Percentiles rank a stretch among this genome's conserved stretches.
These are phyloP conservation scores for Lippia alba DNA, from an alignment of 305 asterid species.

Conservation along the genomic window DNA sequence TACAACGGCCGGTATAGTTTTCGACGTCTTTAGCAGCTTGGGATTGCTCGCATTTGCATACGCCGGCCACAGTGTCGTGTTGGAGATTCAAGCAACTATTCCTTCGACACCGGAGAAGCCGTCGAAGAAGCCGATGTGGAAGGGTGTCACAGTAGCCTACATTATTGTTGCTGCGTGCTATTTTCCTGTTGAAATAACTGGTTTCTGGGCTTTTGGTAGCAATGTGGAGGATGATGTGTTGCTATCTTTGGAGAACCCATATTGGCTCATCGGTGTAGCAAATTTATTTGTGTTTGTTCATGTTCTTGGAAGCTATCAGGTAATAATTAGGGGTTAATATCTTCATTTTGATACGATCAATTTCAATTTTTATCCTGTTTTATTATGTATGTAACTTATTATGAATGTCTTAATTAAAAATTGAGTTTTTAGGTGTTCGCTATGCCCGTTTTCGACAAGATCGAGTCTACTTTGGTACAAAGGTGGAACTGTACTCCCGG, in stretches of 20 bases:
- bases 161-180: constrained; percentile 46
- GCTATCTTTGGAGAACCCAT: constrained; percentile 44
- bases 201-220: constrained; percentile 55
- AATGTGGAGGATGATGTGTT: constrained; percentile 47
- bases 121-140: constrained; percentile 50
- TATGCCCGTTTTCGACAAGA: constrained; percentile 57
- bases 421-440: constrained; percentile 44
- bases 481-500: constrained; percentile 44
- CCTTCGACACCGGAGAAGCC: constrained; percentile 50
- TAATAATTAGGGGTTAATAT: constrained; percentile 13
- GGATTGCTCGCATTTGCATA: constrained; percentile 51
- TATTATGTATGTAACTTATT: no score
- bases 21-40: constrained; percentile 44
- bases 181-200: constrained; percentile 49
- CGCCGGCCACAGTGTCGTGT: constrained; percentile 51
- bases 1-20: constrained; percentile 32
- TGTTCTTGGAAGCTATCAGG: constrained; percentile 61
- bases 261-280: constrained; percentile 48
- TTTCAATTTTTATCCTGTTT: no score
- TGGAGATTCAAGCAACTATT: constrained; percentile 57
- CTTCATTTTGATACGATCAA: no score
- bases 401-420: not conserved
- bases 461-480: constrained; percentile 39
- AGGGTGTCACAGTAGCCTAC: constrained; percentile 46
- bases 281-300: constrained; percentile 57